Percentiles rank a stretch among this genome's conserved stretches.
Evolutionary conservation across 164 flowering plant species (phyloP).

Genomic region (Houttuynia cordata): DNA sequence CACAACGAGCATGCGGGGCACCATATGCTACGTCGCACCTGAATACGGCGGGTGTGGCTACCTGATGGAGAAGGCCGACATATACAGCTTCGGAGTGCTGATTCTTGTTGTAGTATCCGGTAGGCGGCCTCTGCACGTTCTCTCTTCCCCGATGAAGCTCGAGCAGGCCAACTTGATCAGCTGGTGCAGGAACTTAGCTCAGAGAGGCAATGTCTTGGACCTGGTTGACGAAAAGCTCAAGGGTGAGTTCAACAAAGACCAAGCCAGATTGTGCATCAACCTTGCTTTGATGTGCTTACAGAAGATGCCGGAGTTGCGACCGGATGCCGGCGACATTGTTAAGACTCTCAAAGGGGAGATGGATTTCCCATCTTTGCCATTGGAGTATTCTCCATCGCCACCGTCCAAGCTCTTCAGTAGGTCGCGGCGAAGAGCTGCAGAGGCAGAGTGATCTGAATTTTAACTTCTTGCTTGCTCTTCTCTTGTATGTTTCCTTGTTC

Average conservation of each 20-base stretch:
- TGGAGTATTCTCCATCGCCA: constrained; percentile 89
- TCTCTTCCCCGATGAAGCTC: constrained; percentile 89
- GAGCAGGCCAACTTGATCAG: constrained; percentile 90
- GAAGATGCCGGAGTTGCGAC: constrained; percentile 83
- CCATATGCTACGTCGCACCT: constrained; percentile 92
- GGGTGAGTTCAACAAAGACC: constrained; percentile 47
- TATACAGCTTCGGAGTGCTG: constrained; percentile 86
- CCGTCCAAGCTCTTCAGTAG: constrained; percentile 50
- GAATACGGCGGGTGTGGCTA: constrained; percentile 82
- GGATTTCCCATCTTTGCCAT: constrained; percentile 61
- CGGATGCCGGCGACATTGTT: constrained; percentile 70
- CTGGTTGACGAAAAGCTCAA: constrained; percentile 71
- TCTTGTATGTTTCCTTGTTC: too few species aligned
- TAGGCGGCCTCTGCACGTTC: constrained; percentile 82
- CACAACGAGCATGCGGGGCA: constrained; percentile 99
- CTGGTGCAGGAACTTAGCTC: constrained; percentile 84
- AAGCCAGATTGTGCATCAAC: constrained; percentile 69
- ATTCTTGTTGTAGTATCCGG: constrained; percentile 91
- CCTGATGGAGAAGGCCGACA: constrained; percentile 89
- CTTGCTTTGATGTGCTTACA: constrained; percentile 80
- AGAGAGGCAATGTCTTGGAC: constrained; percentile 60
- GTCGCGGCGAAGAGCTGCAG: constrained; percentile 43
- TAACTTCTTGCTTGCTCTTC: too few species aligned
- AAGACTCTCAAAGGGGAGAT: constrained; percentile 79
- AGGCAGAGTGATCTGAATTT: constrained; percentile 25